These are phyloP conservation scores for Euryodendron excelsum DNA, from an alignment of 148 eudicot genomes.

Conservation along the genomic window DNA sequence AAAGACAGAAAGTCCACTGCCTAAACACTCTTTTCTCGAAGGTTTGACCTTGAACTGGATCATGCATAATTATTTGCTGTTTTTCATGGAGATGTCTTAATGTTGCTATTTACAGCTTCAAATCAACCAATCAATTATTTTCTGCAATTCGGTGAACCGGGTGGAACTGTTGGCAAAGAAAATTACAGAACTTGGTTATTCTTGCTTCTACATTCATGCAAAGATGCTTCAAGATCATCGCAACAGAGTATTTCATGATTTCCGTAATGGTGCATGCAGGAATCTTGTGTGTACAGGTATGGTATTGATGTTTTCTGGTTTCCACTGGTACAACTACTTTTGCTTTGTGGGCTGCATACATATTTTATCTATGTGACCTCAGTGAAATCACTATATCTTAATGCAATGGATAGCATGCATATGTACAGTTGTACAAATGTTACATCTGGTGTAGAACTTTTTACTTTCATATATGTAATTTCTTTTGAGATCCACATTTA, in stretches of 20 bases:
- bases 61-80: not conserved
- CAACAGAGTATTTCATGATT: constrained; percentile 88
- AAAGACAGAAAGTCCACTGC: constrained; percentile 88
- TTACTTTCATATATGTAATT: not conserved
- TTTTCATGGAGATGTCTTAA: not conserved
- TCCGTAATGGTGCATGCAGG: constrained; percentile 92
- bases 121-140: constrained; percentile 93
- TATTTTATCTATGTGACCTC: not conserved
- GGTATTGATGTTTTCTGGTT: constrained; percentile 8
- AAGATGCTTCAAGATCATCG: constrained; percentile 97
- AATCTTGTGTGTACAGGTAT: constrained; percentile 95
- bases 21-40: constrained; percentile 86
- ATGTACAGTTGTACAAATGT: not conserved
- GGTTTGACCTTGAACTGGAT: constrained; percentile 44
- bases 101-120: constrained; percentile 60
- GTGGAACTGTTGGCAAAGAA: constrained; percentile 91
- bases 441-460: not conserved
- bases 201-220: constrained; percentile 90
- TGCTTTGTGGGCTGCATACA: not conserved
- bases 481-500: not conserved
- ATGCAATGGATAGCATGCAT: not conserved
- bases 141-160: constrained; percentile 91
- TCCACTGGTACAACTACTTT: not conserved
- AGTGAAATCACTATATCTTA: not conserved
- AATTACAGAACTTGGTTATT: constrained; percentile 87